Conservation (phyloP, 169 alveolate genomes). For the Toxoplasma gondii region DNA sequence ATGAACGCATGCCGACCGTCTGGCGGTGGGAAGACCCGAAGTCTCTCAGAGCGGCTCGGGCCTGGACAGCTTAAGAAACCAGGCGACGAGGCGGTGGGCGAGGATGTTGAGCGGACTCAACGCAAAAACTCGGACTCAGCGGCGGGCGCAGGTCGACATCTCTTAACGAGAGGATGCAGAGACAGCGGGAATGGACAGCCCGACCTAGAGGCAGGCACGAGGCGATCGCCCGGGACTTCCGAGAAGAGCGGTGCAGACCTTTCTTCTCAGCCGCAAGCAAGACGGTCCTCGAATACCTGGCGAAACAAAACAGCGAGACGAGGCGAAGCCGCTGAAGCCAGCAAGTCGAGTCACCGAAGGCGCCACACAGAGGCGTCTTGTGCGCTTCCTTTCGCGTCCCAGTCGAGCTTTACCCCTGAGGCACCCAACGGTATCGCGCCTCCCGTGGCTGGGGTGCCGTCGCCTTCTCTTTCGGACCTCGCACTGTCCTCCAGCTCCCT, state of each 20-base stretch:
- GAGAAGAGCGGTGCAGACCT: too few relatives aligned
- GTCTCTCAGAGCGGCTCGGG: not conserved
- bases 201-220: too few relatives aligned
- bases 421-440: not conserved
- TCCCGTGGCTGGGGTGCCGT: not conserved
- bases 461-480: not conserved
- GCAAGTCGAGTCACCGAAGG: not conserved
- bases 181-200: too few relatives aligned
- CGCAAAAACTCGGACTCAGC: too few relatives aligned
- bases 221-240: too few relatives aligned
- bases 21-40: not conserved
- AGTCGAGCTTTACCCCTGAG: not conserved
- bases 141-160: too few relatives aligned
- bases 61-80: not conserved
- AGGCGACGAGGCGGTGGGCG: too few relatives aligned
- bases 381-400: not conserved
- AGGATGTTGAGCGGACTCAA: too few relatives aligned
- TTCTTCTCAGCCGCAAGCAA: too few relatives aligned
- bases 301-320: too few relatives aligned
- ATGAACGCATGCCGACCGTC: constrained; percentile 36
- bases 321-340: not conserved
- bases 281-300: too few relatives aligned
- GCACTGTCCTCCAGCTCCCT: not conserved
- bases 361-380: not conserved
- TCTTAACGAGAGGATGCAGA: too few relatives aligned